These are phyloP conservation scores for Chrysoporthe cubensis DNA, from an alignment of 2,329 filamentous ascomycete species.

Conservation along the genomic window DNA sequence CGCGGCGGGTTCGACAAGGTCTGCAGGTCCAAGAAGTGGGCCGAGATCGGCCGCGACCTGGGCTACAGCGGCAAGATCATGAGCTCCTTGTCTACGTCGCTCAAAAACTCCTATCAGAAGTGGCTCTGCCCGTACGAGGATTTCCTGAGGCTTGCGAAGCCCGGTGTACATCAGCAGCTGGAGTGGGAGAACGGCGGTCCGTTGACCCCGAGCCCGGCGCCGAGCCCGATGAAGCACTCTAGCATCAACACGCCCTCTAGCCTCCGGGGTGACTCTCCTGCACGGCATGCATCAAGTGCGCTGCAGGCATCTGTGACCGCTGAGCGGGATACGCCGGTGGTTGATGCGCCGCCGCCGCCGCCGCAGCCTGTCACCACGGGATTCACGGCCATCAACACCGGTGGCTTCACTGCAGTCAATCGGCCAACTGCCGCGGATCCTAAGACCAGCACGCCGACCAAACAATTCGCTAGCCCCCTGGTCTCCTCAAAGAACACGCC, in stretches of 20 bases:
- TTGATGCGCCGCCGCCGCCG: constrained; percentile 47
- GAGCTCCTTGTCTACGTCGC: constrained; percentile 95
- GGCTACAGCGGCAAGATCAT: constrained; percentile 99
- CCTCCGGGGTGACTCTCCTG: constrained; percentile 68
- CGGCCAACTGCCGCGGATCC: constrained; percentile 46
- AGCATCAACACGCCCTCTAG: constrained; percentile 62
- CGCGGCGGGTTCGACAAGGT: constrained; percentile 95
- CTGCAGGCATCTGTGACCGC: constrained; percentile 53
- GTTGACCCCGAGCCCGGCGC: constrained; percentile 75
- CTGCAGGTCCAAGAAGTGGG: constrained; percentile 98
- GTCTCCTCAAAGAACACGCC: constrained; percentile 67
- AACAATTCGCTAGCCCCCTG: constrained; percentile 65
- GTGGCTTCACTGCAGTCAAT: constrained; percentile 71
- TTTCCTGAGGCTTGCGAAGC: constrained; percentile 87
- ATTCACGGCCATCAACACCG: constrained; percentile 63
- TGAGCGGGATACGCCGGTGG: constrained; percentile 54
- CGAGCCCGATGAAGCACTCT: constrained; percentile 71
- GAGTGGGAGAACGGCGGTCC: constrained; percentile 93
- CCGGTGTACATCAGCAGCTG: constrained; percentile 93
- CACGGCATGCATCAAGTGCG: constrained; percentile 58
- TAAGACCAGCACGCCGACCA: constrained; percentile 66
- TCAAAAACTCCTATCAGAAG: constrained; percentile 97
- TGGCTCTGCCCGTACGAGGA: constrained; percentile 98
- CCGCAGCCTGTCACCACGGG: constrained; percentile 38
- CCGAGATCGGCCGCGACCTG: constrained; percentile 93